Conservation (phyloP, 371 early-diverging fungal species). For the Circinella umbellata region DNA sequence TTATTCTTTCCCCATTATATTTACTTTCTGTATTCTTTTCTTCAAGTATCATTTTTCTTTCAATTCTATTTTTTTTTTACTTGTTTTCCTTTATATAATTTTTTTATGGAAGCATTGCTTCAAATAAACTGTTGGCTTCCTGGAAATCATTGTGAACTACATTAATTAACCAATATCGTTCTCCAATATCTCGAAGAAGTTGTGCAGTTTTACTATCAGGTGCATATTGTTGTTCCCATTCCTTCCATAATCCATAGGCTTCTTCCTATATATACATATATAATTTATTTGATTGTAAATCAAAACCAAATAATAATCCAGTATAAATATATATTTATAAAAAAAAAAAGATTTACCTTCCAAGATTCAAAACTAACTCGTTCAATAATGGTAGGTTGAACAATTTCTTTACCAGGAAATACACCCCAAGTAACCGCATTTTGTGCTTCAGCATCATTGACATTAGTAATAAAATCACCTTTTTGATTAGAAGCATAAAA, state of each 20-base stretch:
- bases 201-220: slow-evolving; percentile 54
- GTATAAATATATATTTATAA: no score
- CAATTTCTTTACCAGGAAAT: slow-evolving; percentile 93
- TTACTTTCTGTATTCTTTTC: no score
- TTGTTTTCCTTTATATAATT: slow-evolving; percentile 10
- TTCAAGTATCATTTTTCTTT: not conserved
- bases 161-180: slow-evolving; percentile 87
- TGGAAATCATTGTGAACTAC: slow-evolving; percentile 92
- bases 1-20: no score
- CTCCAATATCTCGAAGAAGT: slow-evolving; percentile 66
- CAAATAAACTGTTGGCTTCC: slow-evolving; percentile 58
- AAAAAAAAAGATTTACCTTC: slow-evolving; percentile 69
- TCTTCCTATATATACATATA: slow-evolving; percentile 58
- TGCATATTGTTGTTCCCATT: slow-evolving; percentile 86
- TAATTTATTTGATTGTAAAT: not conserved
- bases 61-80: not conserved
- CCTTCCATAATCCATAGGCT: slow-evolving; percentile 88
- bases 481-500: slow-evolving; percentile 87
- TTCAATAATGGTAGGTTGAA: slow-evolving; percentile 95
- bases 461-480: slow-evolving; percentile 79
- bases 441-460: slow-evolving; percentile 42
- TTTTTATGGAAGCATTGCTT: slow-evolving; percentile 42
- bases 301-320: no score
- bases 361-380: slow-evolving; percentile 88
- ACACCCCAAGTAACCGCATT: slow-evolving; percentile 98